These are phyloP conservation scores for Euphorbia pulcherrima DNA, from an alignment of 345 rosid species.

Conservation along the genomic window DNA sequence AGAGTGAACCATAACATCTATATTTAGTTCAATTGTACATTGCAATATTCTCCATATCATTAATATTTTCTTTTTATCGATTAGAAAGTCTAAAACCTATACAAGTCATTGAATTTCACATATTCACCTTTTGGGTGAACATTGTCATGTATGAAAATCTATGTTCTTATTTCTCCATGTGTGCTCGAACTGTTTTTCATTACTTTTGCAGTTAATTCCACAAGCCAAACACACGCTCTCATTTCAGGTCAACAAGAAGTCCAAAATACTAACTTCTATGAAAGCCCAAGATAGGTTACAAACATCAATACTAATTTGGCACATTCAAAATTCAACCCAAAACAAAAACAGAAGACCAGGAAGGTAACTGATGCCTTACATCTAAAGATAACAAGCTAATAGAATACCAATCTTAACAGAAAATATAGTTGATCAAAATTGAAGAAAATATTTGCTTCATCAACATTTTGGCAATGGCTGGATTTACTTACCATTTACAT, in stretches of 20 bases:
- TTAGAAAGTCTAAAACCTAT: background rate
- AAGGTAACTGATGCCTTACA: background rate
- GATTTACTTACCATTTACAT: constrained; percentile 40
- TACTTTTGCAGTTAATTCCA: background rate
- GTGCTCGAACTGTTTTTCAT: too few species aligned
- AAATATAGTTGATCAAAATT: background rate
- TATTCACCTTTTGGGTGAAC: background rate
- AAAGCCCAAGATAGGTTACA: background rate
- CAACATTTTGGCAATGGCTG: background rate
- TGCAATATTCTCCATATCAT: background rate
- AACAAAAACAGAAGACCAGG: background rate
- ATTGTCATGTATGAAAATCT: background rate
- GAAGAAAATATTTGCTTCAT: constrained; percentile 8
- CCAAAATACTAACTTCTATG: background rate
- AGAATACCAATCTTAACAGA: background rate
- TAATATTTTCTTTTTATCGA: background rate
- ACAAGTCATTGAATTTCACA: background rate
- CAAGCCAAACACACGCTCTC: background rate
- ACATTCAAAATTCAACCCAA: background rate
- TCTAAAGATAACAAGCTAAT: background rate
- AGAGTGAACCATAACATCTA: background rate
- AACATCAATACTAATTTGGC: background rate
- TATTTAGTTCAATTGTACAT: background rate
- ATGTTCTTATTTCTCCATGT: too few species aligned
- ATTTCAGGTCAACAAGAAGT: background rate